Percentiles rank a stretch among this genome's conserved stretches.
These are phyloP conservation scores for Pseudotulostoma volvatum DNA, from an alignment of 495 filamentous ascomycete genomes.

Conservation along the genomic window DNA sequence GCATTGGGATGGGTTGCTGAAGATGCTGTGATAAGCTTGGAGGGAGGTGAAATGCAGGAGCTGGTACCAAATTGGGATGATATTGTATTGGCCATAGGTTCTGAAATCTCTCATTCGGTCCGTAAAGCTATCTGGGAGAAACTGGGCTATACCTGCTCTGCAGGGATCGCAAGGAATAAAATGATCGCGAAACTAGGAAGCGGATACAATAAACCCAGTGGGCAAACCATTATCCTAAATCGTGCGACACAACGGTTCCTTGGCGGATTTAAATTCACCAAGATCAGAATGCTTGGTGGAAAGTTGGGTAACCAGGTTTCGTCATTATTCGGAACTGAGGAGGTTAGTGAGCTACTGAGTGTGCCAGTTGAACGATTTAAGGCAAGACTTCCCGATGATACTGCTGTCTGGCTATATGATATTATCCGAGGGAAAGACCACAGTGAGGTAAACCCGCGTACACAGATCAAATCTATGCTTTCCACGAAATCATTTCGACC, in stretches of 20 bases:
- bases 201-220: slow-evolving; percentile 79
- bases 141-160: slow-evolving; percentile 80
- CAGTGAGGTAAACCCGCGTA: slow-evolving; percentile 81
- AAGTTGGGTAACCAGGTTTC: slow-evolving; percentile 82
- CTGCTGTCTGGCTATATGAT: slow-evolving; percentile 74
- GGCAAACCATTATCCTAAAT: slow-evolving; percentile 79
- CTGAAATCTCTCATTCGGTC: slow-evolving; percentile 72
- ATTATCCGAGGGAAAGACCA: slow-evolving; percentile 71
- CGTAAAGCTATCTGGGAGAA: slow-evolving; percentile 46
- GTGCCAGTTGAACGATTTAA: slow-evolving; percentile 66
- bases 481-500: slow-evolving; percentile 92
- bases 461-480: slow-evolving; percentile 95
- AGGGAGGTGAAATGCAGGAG: slow-evolving; percentile 52
- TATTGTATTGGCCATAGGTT: slow-evolving; percentile 66
- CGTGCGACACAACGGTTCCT: slow-evolving; percentile 70
- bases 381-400: slow-evolving; percentile 67
- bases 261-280: slow-evolving; percentile 78
- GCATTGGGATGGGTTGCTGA: slow-evolving; percentile 61
- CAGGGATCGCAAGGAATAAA: slow-evolving; percentile 77
- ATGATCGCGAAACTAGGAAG: slow-evolving; percentile 91
- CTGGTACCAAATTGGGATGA: slow-evolving; percentile 95
- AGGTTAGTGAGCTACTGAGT: slow-evolving; percentile 56
- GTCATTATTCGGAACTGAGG: slow-evolving; percentile 60
- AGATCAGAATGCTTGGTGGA: slow-evolving; percentile 90
- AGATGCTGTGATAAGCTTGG: slow-evolving; percentile 63